Evolutionary conservation across 805 yeast species (phyloP), one percentile per base, ranked within the genome.

Genomic region (Candida incommunis): DNA sequence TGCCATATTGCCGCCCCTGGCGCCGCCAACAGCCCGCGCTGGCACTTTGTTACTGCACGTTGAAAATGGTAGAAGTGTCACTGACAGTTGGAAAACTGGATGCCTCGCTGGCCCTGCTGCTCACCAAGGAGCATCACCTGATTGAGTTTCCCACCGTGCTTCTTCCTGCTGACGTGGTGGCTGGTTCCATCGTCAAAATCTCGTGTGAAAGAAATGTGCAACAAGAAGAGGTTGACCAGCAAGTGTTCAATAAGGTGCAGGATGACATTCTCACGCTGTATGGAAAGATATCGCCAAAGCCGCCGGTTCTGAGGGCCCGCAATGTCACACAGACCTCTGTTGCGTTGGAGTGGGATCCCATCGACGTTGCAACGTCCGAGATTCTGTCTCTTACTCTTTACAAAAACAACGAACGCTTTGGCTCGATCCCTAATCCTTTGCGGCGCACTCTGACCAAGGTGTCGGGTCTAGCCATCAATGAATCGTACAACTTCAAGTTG

Each of bases 131-230:
- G 61, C 97, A 90, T 62, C 95, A 88, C 59, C 71, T 90, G 49
- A 88, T 92, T 51, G 98, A 92, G 58, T 92, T 90, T 56, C 98
- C 98, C n/a, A 86, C 97, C 2, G 78, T 90, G 46, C 68, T 92
- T 45, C 68, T 92, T 41, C 98, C 98, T 5, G 82, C 80, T 53
- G 88, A 90, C 34, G 92, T 88, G 27, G 73, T 75, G 51, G 94
- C 97, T 1, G 98, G 98, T 2, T 83, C 95, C 11, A 82, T 92
- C 44, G 85, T 92, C 43, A 82, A 81, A 54, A 80, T 92, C 61
- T 75, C 71, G 47, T 88, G 96, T 60, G 87, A 82, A 44, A 80
- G 83, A 50, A 94, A 88, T 57, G 55, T 69, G 2, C 75, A 71
- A 40, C 74, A 78, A 29, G 96, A 90, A 58, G 53, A 60, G 31